Evolutionary conservation across 768 basidiomycete species (phyloP).

Genomic region (Psilocybe azurescens): DNA sequence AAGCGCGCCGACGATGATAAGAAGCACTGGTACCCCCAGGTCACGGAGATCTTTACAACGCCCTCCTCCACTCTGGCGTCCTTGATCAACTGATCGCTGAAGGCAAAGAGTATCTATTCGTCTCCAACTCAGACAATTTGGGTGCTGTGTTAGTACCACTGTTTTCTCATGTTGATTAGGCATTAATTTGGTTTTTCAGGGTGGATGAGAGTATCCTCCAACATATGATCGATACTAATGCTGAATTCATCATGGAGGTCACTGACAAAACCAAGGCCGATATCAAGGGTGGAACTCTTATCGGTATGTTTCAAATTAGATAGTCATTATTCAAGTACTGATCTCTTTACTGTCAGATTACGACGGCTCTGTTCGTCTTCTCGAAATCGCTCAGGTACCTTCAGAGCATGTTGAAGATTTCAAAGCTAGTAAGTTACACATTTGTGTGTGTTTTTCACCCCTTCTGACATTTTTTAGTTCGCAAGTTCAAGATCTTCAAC

Average conservation of each 20-base stretch:
- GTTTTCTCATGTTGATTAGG: background rate
- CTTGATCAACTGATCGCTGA: slow-evolving; percentile 88
- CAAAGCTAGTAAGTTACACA: slow-evolving; percentile 63
- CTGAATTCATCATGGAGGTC: slow-evolving; percentile 94
- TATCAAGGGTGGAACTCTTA: slow-evolving; percentile 78
- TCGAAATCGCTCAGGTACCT: slow-evolving; percentile 95
- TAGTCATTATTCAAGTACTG: background rate
- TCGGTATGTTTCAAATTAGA: slow-evolving; percentile 44
- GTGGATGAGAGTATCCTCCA: slow-evolving; percentile 86
- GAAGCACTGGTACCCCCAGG: slow-evolving; percentile 97
- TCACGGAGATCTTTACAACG: slow-evolving; percentile 96
- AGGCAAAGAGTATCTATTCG: slow-evolving; percentile 97
- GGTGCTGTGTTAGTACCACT: slow-evolving; percentile 77
- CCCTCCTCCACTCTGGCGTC: slow-evolving; percentile 87
- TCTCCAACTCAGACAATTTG: slow-evolving; percentile 96
- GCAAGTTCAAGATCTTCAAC: slow-evolving; percentile 96
- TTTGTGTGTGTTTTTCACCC: background rate
- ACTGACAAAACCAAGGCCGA: slow-evolving; percentile 97
- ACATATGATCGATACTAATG: slow-evolving; percentile 81
- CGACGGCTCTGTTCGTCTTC: slow-evolving; percentile 84
- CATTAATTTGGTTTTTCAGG: slow-evolving; percentile 36
- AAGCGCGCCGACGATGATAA: slow-evolving; percentile 82
- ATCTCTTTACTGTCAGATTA: slow-evolving; percentile 53
- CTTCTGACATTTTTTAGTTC: slow-evolving; percentile 43
- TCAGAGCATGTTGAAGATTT: slow-evolving; percentile 94